Evolutionary conservation across 495 filamentous ascomycete species (phyloP), one percentile per base, ranked within the genome.

Genomic region (Extremus antarcticus): DNA sequence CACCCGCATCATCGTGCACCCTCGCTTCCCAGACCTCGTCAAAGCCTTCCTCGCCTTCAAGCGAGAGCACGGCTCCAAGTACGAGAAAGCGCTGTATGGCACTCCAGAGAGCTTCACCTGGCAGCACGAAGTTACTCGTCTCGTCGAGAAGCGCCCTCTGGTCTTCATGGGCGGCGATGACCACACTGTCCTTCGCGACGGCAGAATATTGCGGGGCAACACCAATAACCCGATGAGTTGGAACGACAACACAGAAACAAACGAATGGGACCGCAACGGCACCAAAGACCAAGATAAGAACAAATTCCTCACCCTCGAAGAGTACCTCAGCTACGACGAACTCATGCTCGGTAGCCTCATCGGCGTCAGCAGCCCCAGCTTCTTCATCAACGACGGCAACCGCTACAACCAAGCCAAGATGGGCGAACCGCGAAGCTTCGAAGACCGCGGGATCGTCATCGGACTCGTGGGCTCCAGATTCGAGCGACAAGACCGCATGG

Each of bases 261-360:
- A 1, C 2, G 53, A 56, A 29, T 57, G 58, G 58, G 58, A 61
- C 23, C 40, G 54, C 19, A 57, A 57, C 25, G 58, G 54, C n/a
- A 61, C 50, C 8, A 32, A 48, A 11, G 2, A 29, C 1, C 58
- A 61, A 25, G 13, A 43, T 41, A 32, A 16, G 23, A 57, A 61
- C 50, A 23, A 35, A 3, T 7, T 2, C 9, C 25, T 61, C 16
- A 48, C 29, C 4, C 13, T 61, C 1, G 19, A 53, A 11, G 50
- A 57, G 50, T 61, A 61, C 25, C 54, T 61, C 2, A 53, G 35
- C 22, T 61, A 61, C 47, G 58, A 61, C 23, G 58, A 61, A 38
- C 57, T 61, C n/a, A 57, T 61, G 58, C 49, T 61, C 1, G 48
- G 48, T n/a, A 48, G 53, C 9, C 35, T 61, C 19, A 41, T 61